Conservation (phyloP, 2,329 filamentous ascomycete genomes). For the Penicillium fuscoglaucum region DNA sequence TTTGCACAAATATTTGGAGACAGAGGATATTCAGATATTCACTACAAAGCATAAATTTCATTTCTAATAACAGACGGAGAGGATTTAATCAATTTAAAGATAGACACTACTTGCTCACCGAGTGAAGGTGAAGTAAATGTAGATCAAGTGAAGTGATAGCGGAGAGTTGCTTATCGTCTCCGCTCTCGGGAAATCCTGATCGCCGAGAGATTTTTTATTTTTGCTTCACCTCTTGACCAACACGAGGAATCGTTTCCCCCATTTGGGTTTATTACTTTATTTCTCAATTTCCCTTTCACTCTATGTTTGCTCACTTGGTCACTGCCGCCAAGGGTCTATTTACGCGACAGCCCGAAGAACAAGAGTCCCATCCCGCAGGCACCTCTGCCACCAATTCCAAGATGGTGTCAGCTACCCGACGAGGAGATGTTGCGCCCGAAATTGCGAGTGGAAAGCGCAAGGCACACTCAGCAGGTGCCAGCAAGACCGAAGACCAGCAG, state of each 20-base stretch:
- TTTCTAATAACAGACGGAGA: neutral
- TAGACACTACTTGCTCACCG: neutral
- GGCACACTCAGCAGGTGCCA: slow-evolving; percentile 22
- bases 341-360: slow-evolving; percentile 31
- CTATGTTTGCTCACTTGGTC: slow-evolving; percentile 46
- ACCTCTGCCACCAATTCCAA: slow-evolving; percentile 24
- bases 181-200: slow-evolving; percentile 26
- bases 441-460: slow-evolving; percentile 38
- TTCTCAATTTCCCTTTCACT: slow-evolving; percentile 15
- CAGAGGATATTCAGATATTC: neutral
- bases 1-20: neutral
- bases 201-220: slow-evolving; percentile 29
- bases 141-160: slow-evolving; percentile 1
- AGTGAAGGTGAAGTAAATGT: neutral
- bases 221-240: slow-evolving; percentile 14
- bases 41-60: neutral
- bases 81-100: neutral
- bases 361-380: slow-evolving; percentile 11
- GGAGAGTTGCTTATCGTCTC: slow-evolving; percentile 16
- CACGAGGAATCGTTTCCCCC: slow-evolving; percentile 3
- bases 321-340: slow-evolving; percentile 47
- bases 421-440: slow-evolving; percentile 25
- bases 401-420: slow-evolving; percentile 41
- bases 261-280: slow-evolving; percentile 6
- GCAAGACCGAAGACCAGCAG: slow-evolving; percentile 27